Base-by-base conservation (phyloP, 257 asterid genomes). In the Plantago major region DNA sequence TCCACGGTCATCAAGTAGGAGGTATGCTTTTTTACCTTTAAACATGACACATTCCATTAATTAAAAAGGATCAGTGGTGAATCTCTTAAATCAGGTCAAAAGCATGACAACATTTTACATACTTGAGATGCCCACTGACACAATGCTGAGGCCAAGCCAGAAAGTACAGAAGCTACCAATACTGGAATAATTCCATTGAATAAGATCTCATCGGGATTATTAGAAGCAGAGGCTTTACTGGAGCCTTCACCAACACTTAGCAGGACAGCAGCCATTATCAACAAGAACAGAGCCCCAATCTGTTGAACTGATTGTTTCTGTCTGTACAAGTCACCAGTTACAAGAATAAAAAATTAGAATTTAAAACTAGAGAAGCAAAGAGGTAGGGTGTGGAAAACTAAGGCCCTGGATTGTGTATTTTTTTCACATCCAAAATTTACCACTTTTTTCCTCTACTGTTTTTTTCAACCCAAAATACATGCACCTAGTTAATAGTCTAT, bases 51-150 rank as follows among this genome's bases (percentile, higher is more conserved):
- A 53, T 54, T 70, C 45, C 54, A 46, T 58, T 33, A 57, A 58
- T 12, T 65, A 30, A 46, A 55, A 67, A 64, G 65, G 43, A 57
- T 48, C 52, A 65, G 67, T 15, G 48, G 60, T 30, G 33, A 30
- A 40, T 60, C 17, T 46, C 45, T 68, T 30, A 57, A 51, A 48
- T 37, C 18, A 66, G 22, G 33, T 66, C 9, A 67, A 38, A 59
- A 10, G 62, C 58, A 53, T 55, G 49, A 53, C 26, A 62, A 69
- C 19, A n/a, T 46, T 64, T 55, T 62, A 70, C 80, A 76, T 76
- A 82, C 99, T 79, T 93, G 99, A 71, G 94, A 78, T 52, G 99
- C 96, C 99, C 99, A 89, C 77, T 93, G 99, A 63, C 99, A 93
- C 76, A 93, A 78, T 44, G 99, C 83, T 69, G 97, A 93, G 71